phyloP scores from a whole-genome alignment of 1,139 yeast genomes.

The Yamadazyma diddensiae region DNA sequence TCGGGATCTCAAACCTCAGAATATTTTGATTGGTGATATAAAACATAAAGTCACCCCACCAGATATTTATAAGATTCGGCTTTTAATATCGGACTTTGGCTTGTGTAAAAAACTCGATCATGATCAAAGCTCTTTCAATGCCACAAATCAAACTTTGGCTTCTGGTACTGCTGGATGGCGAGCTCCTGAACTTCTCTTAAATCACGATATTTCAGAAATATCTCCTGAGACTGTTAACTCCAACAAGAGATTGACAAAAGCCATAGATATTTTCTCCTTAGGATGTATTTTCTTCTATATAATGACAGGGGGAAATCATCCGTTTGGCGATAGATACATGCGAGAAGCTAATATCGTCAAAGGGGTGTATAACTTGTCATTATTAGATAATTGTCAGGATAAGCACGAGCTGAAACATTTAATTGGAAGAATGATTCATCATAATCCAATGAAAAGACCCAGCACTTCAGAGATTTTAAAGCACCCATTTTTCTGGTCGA shows the following conservation, averaged over 20 bases:
- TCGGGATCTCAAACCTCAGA: constrained; percentile 94
- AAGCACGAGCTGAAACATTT: constrained; percentile 69
- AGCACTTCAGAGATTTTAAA: constrained; percentile 62
- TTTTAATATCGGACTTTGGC: constrained; percentile 93
- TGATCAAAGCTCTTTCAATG: constrained; percentile 90
- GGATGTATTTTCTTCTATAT: constrained; percentile 94
- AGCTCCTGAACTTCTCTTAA: constrained; percentile 81
- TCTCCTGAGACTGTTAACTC: constrained; percentile 36
- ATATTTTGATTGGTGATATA: constrained; percentile 80
- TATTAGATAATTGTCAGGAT: constrained; percentile 40
- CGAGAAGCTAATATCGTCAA: constrained; percentile 88
- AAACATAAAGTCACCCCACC: constrained; percentile 10
- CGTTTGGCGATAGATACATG: constrained; percentile 85
- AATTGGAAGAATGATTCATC: constrained; percentile 66
- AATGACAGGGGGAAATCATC: constrained; percentile 82
- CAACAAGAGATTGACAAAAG: constrained; percentile 71
- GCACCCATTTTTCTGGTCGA: constrained; percentile 89
- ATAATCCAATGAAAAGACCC: constrained; percentile 72
- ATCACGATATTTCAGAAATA: constrained; percentile 39
- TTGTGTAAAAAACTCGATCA: constrained; percentile 86
- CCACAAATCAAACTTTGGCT: constrained; percentile 89
- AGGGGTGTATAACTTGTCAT: constrained; percentile 57
- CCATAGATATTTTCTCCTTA: constrained; percentile 88
- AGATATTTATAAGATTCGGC: constrained; percentile 36
- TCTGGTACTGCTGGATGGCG: constrained; percentile 97